Evolutionary conservation across 768 basidiomycete species (phyloP), one percentile per base, ranked within the genome.

Genomic region (Tephrocybe sp.): DNA sequence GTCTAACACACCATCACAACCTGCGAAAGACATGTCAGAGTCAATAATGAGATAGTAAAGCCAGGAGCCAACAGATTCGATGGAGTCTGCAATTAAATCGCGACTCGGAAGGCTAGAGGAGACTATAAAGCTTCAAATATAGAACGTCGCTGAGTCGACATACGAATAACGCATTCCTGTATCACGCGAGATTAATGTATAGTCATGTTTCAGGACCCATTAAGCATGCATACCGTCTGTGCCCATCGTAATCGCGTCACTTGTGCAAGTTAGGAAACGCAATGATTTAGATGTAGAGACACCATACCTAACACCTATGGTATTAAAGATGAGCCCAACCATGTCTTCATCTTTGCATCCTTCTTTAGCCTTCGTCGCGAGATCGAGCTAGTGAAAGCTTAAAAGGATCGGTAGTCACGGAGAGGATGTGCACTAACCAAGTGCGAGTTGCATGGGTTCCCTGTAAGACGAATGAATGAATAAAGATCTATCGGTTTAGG

Each of bases 171-270:
- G 77, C 89, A 92, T 92, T 53, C 90, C 89, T 91, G 43, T 9
- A 39, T 45, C 20, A 3, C 48, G 35, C 22, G n/a, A 9, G 23
- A 33, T 47, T 7, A 52, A 23, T 20, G 40, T 39, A 26, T 30
- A 10, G 23, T 45, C n/a, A 5, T 42, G 16, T 40, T 16, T 9
- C 19, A 26, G n/a, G 39, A 11, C 13, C 1, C 35, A 16, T 5
- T 30, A 9, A 26, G 5, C 77, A 62, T 72, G 83, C 90, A 62
- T 72, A 83, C 90, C 90, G 19, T 90, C 87, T 22, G 88, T 91
- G 22, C 87, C 89, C 89, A 92, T 92, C 12, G 91, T 92, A 41
- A 93, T 93, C 14, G 84, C 91, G 66, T 93, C 91, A 59, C 89
- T 87, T n/a, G 38, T 30, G 46, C 16, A 14, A 22, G 38, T 14